These are phyloP conservation scores for Aquilaria malaccensis DNA, from an alignment of 345 rosid species.

Conservation along the genomic window DNA sequence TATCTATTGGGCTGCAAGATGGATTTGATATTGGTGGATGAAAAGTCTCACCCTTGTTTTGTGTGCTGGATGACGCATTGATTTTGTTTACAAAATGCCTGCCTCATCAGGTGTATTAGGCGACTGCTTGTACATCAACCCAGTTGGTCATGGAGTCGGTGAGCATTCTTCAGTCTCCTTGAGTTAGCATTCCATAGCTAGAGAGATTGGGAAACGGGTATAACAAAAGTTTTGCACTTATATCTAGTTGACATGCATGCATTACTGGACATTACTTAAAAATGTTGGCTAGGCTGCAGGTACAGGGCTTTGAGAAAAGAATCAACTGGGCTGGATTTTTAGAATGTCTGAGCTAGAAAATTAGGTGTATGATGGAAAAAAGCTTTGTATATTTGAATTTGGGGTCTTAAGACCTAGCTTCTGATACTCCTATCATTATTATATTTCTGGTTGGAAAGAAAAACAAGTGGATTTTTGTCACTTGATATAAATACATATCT, in stretches of 20 bases:
- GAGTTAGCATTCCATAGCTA: constrained; percentile 11
- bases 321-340: constrained; percentile 2
- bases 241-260: constrained; percentile 19
- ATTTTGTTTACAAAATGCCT: constrained; percentile 16
- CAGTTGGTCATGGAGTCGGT: constrained; percentile 10
- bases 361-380: constrained; percentile 32
- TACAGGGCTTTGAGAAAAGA: constrained; percentile 15
- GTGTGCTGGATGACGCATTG: constrained; percentile 11
- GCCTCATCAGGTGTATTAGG: constrained; percentile 9
- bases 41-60: constrained; percentile 16
- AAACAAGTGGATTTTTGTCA: no score
- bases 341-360: constrained; percentile 7
- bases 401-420: constrained; percentile 18
- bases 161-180: constrained; percentile 15
- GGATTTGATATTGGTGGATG: constrained; percentile 13
- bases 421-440: constrained; percentile 16
- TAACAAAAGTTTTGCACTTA: constrained; percentile 22
- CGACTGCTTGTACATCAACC: constrained; percentile 24
- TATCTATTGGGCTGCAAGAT: constrained; percentile 21
- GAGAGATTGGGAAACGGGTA: constrained; percentile 11
- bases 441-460: not conserved
- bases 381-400: constrained; percentile 34
- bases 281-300: constrained; percentile 17
- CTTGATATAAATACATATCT: no score
- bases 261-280: constrained; percentile 10